Evolutionary conservation across 2,329 filamentous ascomycete genomes (phyloP), one percentile per base, ranked within the genome.

Genomic region (Phyllosticta paracitricarpa): DNA sequence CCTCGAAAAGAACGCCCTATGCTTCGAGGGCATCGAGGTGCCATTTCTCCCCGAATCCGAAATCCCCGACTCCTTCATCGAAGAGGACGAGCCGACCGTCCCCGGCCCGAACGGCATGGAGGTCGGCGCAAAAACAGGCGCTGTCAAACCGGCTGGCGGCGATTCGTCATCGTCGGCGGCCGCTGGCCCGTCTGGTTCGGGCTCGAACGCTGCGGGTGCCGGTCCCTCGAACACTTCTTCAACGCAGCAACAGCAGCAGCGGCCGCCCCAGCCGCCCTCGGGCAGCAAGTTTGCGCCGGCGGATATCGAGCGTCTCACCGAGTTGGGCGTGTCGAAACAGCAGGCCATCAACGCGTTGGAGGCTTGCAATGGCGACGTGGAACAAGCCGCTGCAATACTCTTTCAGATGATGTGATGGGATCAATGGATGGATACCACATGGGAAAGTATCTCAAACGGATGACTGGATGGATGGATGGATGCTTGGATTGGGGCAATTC

Each of bases 31-130:
- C 61, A 86, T 91, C 66, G 89, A 94, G 66, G 89, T 99, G 5
- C 84, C 89, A 0, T 99, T 99, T 74, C 79, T 99, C 12, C 89
- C 90, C 55, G 94, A 97, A 75, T 88, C 89, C 2, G 93, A 99
- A 66, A 96, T 97, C 58, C 94, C 94, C n/a, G 95, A 88, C 73
- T 84, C 87, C 55, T 75, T 82, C 40, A 89, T 92, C 66, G 87
- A 89, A 63, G 84, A 84, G 2, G 82, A 89, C 61, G 93, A 97
- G 75, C 91, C 92, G 4, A 91, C 88, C 14, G 84, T 97, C 56
- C 82, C 86, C 54, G 94, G 94, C 0, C 89, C 92, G 0, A 89
- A 88, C 51, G 93, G 92, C n/a, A 95, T 90, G 10, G 86, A 89
- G 56, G 91, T 97, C 64, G 93, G 93, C 53, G 87, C 88, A 56